Conservation (phyloP, 805 yeast genomes). For the Saccharomycopsis babjevae region DNA sequence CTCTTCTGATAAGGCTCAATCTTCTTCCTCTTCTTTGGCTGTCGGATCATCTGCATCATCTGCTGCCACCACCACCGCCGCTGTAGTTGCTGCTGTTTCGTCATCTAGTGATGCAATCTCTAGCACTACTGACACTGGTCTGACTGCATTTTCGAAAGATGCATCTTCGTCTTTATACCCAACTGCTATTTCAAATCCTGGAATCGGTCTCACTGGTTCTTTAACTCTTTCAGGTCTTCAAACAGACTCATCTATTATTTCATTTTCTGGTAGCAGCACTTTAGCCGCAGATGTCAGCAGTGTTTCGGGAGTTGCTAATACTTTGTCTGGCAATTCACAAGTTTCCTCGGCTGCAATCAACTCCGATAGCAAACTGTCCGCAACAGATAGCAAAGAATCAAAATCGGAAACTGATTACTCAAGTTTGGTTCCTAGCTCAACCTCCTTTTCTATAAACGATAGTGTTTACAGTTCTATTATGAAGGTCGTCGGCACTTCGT, state of each 20-base stretch:
- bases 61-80: not conserved
- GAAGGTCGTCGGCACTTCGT: conserved; percentile 3
- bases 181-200: not conserved
- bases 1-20: not conserved
- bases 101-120: not conserved
- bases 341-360: not conserved
- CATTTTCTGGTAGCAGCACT: not conserved
- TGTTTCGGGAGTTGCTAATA: not conserved
- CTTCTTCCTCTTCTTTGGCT: not conserved
- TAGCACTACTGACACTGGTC: not conserved
- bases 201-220: not conserved
- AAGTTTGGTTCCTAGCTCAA: not conserved
- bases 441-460: not conserved
- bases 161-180: not conserved
- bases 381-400: not conserved
- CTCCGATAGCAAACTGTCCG: not conserved
- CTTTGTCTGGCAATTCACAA: not conserved
- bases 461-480: conserved; percentile 5
- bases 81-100: not conserved
- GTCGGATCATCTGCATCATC: not conserved
- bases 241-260: not conserved
- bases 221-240: not conserved
- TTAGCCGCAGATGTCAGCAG: not conserved
- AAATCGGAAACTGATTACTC: not conserved
- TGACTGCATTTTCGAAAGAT: not conserved